Conservation (phyloP, 2,329 filamentous ascomycete species). For the Claviceps sp. region DNA sequence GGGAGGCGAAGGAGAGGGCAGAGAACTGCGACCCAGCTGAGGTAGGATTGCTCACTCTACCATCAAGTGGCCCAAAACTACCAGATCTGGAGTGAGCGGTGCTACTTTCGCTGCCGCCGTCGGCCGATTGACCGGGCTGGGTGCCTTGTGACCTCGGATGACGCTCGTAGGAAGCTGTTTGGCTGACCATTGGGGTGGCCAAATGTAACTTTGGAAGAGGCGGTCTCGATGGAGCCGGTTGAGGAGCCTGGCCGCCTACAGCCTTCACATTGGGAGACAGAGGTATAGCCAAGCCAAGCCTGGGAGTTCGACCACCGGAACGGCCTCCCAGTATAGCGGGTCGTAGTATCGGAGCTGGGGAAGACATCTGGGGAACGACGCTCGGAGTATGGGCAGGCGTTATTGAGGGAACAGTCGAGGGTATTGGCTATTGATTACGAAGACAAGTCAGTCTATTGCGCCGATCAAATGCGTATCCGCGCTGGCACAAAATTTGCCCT, state of each 20-base stretch:
- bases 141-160: slow-evolving; percentile 35
- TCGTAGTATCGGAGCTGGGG: slow-evolving; percentile 67
- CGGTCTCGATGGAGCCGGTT: slow-evolving; percentile 27
- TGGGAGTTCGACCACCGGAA: slow-evolving; percentile 53
- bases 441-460: neutral
- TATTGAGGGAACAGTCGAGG: slow-evolving; percentile 12
- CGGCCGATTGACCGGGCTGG: slow-evolving; percentile 52
- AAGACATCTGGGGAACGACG: slow-evolving; percentile 49
- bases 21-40: slow-evolving; percentile 84
- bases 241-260: slow-evolving; percentile 38
- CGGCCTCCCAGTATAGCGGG: slow-evolving; percentile 65
- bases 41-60: slow-evolving; percentile 64
- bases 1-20: slow-evolving; percentile 64
- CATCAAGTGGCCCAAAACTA: slow-evolving; percentile 67
- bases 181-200: slow-evolving; percentile 77
- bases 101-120: slow-evolving; percentile 68
- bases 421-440: slow-evolving; percentile 9
- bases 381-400: slow-evolving; percentile 20
- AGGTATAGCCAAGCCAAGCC: slow-evolving; percentile 80
- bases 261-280: slow-evolving; percentile 73
- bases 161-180: slow-evolving; percentile 57
- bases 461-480: neutral
- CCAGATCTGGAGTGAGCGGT: slow-evolving; percentile 68
- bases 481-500: neutral
- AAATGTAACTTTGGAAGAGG: slow-evolving; percentile 69